These are phyloP conservation scores for Fonsecaea pedrosoi DNA, from an alignment of 2,329 filamentous ascomycete species.

Conservation along the genomic window DNA sequence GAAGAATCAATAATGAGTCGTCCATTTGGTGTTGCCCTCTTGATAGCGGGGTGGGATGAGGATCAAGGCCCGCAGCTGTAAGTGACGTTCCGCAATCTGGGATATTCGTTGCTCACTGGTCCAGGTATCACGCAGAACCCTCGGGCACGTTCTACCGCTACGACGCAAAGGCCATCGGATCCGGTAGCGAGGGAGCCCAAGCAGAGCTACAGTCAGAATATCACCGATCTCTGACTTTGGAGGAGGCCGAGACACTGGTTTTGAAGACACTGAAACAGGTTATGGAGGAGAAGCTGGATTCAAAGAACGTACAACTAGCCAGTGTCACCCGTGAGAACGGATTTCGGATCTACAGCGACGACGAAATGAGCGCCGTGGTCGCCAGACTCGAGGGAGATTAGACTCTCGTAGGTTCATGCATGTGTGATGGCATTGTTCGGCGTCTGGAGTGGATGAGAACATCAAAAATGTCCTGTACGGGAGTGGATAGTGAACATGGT, in stretches of 20 bases:
- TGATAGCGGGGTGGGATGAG: constrained; percentile 97
- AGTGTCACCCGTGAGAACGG: constrained; percentile 98
- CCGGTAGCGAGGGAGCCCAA: constrained; percentile 94
- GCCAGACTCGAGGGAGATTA: constrained; percentile 65
- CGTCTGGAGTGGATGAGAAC: constrained; percentile 29
- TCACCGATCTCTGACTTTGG: constrained; percentile 93
- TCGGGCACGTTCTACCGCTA: constrained; percentile 99
- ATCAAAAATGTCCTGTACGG: constrained; percentile 8
- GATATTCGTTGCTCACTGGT: constrained; percentile 12
- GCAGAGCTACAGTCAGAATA: constrained; percentile 99
- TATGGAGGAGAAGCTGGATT: constrained; percentile 99
- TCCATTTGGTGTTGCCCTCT: constrained; percentile 92
- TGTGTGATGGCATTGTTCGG: constrained; percentile 32
- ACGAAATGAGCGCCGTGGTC: constrained; percentile 94
- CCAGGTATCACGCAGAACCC: constrained; percentile 91
- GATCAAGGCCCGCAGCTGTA: constrained; percentile 84
- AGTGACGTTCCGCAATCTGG: constrained; percentile 42
- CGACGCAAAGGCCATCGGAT: constrained; percentile 98
- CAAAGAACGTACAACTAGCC: constrained; percentile 97
- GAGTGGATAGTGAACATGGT: constrained; percentile 2
- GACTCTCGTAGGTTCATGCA: constrained; percentile 13
- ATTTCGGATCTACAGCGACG: constrained; percentile 97
- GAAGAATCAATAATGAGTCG: constrained; percentile 99
- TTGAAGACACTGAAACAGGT: constrained; percentile 99
- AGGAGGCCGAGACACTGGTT: constrained; percentile 91